Percentiles rank a stretch among this genome's conserved stretches.
Conservation (phyloP, 176 grass and related monocot genomes). For the Avena insularis region DNA sequence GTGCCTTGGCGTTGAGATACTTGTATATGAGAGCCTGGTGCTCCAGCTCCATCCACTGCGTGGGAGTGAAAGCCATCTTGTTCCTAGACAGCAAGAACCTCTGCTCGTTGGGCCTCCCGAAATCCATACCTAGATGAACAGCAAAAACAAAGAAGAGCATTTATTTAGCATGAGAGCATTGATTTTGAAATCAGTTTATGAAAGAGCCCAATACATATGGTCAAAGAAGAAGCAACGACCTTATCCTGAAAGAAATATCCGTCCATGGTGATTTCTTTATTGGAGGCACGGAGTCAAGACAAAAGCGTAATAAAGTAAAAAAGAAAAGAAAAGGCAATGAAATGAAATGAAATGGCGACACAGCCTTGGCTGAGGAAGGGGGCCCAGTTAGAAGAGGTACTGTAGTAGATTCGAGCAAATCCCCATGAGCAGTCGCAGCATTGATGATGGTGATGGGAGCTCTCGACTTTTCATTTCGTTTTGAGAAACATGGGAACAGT, state of each 20-base stretch:
- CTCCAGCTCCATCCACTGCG: constrained; percentile 98
- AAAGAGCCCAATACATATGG: not conserved
- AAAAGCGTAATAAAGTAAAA: constrained; percentile 36
- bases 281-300: constrained; percentile 34
- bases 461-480: constrained; percentile 39
- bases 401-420: constrained; percentile 33
- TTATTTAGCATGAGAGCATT: constrained; percentile 24
- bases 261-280: not conserved
- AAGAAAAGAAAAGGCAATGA: not conserved
- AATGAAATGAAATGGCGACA: constrained; percentile 43
- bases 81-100: constrained; percentile 69
- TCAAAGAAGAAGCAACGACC: constrained; percentile 28
- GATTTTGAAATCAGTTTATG: too few relatives aligned
- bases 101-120: constrained; percentile 49
- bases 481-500: constrained; percentile 28
- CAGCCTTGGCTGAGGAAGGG: constrained; percentile 43
- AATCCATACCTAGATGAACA: constrained; percentile 55
- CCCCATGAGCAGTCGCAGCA: constrained; percentile 37
- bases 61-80: constrained; percentile 90
- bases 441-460: constrained; percentile 31
- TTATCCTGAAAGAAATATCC: constrained; percentile 40
- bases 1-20: constrained; percentile 76
- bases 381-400: not conserved
- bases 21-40: constrained; percentile 97
- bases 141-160: constrained; percentile 31